These are phyloP conservation scores for Eimeria brunetti DNA, from an alignment of 169 alveolate genomes.

Conservation along the genomic window DNA sequence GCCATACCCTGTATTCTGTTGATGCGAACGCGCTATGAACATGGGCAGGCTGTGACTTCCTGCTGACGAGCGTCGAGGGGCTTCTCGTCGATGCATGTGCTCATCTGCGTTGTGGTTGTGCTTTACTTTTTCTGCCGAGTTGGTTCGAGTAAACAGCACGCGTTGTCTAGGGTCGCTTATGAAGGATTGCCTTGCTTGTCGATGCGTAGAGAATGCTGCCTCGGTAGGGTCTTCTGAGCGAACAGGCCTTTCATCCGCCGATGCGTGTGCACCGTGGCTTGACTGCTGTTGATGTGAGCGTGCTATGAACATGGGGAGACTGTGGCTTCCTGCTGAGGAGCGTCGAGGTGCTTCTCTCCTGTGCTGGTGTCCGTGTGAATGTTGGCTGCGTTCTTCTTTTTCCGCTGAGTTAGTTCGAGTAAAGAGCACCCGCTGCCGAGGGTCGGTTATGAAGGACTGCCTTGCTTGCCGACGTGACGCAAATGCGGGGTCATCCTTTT, in stretches of 20 bases:
- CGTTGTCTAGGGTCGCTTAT: constrained; percentile 22
- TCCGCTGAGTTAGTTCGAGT: no score
- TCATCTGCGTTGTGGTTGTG: not conserved
- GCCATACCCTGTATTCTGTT: not conserved
- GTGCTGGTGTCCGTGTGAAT: no score
- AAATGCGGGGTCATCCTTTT: no score
- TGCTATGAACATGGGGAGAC: not conserved
- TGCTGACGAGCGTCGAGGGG: constrained; percentile 29
- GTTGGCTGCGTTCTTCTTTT: no score
- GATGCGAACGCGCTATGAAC: constrained; percentile 13
- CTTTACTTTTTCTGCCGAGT: not conserved
- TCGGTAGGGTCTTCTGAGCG: not conserved
- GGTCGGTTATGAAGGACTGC: no score
- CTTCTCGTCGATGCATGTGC: not conserved
- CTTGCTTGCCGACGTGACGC: no score
- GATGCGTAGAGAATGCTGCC: not conserved
- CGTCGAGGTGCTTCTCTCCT: not conserved
- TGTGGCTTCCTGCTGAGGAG: not conserved
- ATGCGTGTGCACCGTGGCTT: not conserved
- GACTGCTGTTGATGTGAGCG: not conserved
- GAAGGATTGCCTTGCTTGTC: constrained; percentile 18
- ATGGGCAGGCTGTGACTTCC: constrained; percentile 42
- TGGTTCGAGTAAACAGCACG: constrained; percentile 20
- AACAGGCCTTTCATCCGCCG: constrained; percentile 3
- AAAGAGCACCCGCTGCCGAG: no score